phyloP scores from a whole-genome alignment of 2,329 filamentous ascomycete genomes.

The Emmonsiellopsis sp. region DNA sequence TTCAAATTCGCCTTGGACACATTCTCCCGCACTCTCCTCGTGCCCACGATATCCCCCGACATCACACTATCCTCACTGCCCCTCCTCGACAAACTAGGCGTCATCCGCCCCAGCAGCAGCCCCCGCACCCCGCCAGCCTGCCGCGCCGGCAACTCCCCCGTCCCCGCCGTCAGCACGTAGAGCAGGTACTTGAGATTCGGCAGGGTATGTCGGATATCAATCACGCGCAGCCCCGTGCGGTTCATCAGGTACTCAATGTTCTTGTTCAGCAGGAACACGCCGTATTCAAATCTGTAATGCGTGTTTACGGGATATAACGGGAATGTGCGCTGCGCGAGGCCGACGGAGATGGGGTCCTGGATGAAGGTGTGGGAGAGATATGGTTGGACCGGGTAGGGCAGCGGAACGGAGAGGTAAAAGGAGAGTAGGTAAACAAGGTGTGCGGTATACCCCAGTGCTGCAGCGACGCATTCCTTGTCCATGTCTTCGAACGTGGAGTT shows the following conservation, averaged over 20 bases:
- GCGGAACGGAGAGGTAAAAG: slow-evolving; percentile 66
- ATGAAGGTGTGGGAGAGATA: slow-evolving; percentile 68
- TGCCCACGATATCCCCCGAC: background rate
- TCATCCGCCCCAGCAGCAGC: slow-evolving; percentile 25
- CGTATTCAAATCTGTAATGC: slow-evolving; percentile 91
- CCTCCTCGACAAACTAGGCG: slow-evolving; percentile 29
- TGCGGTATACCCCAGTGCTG: slow-evolving; percentile 71
- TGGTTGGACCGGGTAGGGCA: slow-evolving; percentile 71
- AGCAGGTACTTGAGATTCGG: slow-evolving; percentile 90
- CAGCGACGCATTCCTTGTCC: slow-evolving; percentile 60
- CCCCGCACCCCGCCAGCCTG: slow-evolving; percentile 47
- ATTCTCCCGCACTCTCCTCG: slow-evolving; percentile 5
- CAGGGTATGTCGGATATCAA: slow-evolving; percentile 85
- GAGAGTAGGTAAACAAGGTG: slow-evolving; percentile 68
- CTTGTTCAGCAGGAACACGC: slow-evolving; percentile 93
- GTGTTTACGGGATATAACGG: slow-evolving; percentile 69
- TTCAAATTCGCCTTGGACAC: background rate
- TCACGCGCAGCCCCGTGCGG: slow-evolving; percentile 62
- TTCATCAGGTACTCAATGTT: slow-evolving; percentile 67
- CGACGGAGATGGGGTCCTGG: slow-evolving; percentile 59
- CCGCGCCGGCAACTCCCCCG: slow-evolving; percentile 48
- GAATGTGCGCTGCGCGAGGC: slow-evolving; percentile 57
- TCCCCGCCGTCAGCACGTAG: slow-evolving; percentile 79
- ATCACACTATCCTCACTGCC: slow-evolving; percentile 30
- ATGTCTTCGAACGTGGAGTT: slow-evolving; percentile 68